A percentile compares a stretch with the other conserved stretches of the same genome.
phyloP scores from a whole-genome alignment of 495 filamentous ascomycete species.

The Podospora tetraspora region DNA sequence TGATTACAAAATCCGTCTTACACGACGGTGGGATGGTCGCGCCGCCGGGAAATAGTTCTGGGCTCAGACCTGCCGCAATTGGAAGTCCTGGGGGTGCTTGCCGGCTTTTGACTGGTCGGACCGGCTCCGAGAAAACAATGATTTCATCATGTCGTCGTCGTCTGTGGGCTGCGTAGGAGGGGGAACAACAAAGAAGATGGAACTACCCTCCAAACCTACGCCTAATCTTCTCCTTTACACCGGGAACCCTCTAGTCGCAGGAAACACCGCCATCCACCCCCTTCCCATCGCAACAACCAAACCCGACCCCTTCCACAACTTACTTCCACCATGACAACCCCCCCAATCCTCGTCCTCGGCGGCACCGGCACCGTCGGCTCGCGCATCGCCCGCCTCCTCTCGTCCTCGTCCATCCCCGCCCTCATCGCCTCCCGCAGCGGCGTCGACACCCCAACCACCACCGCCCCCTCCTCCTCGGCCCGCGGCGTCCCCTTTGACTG shows the following conservation, averaged over 20 bases:
- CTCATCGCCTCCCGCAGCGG: constrained; percentile 40
- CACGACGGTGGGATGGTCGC: neutral
- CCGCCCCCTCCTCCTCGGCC: too few relatives aligned
- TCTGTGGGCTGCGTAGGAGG: neutral
- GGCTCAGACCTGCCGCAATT: neutral
- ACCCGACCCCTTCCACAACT: neutral
- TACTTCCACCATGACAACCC: neutral
- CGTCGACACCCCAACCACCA: constrained; percentile 1
- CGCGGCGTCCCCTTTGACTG: constrained; percentile 44
- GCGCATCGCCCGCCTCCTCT: constrained; percentile 37
- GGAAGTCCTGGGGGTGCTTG: neutral
- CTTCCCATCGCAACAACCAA: too few relatives aligned
- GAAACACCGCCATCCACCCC: neutral
- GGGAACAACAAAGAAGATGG: neutral
- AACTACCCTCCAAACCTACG: neutral
- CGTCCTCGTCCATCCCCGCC: constrained; percentile 22
- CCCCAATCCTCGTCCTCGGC: constrained; percentile 41
- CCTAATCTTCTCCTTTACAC: neutral
- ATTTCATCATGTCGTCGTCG: constrained; percentile 9
- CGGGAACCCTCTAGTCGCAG: neutral
- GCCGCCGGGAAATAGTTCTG: neutral
- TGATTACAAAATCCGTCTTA: neutral
- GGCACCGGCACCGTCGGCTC: constrained; percentile 46
- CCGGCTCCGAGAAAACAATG: neutral
- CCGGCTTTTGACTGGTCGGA: neutral